Evolutionary conservation across 257 asterid genomes (phyloP), one percentile per base, ranked within the genome.

Genomic region (Nicotiana knightiana): DNA sequence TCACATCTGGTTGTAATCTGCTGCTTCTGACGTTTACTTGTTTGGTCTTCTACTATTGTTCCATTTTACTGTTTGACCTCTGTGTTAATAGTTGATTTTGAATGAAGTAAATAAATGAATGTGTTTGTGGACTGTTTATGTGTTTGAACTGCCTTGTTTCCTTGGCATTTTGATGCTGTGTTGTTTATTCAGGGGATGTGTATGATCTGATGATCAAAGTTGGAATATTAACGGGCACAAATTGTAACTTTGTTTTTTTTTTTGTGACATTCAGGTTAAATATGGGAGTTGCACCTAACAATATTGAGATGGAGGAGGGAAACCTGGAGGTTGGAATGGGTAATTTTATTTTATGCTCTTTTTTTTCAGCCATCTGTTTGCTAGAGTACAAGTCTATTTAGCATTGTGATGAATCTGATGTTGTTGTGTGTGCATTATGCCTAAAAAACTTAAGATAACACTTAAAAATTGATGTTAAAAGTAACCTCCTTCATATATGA

Each of bases 291-390:
- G 80, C 79, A 8, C 71, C 81, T 39, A 81, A 84, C 78, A 82
- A n/a, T 71, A 10, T 84, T 51, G 87, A 84, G 68, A 81, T 84
- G 82, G 87, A 84, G 71, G 87, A 75, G 82, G 87, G 87, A 84
- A 84, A 82, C 53, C 87, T 84, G 75, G 87, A 84, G 75, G 79
- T 84, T 84, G 87, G 87, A 70, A 84, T 84, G 84, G 87, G 87
- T 81, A 81, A 81, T 5, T 51, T 79, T n/a, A 3, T 79, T 55
- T 58, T 9, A 77, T 66, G 48, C 54, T 58, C 39, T 46, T 6
- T 10, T 30, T 24, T 17, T 79, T 70, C 61, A 46, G 3, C 57
- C 58, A 43, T 70, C 78, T 70, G 35, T 43, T 58, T 61, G 39
- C 26, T 61, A 24, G 58, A 35, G 8, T 61, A 59, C 8, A 58